Percentiles rank a stretch among this genome's conserved stretches.
phyloP scores from a whole-genome alignment of 163 green algal species.

The Chlamydomonas reinhardtii region DNA sequence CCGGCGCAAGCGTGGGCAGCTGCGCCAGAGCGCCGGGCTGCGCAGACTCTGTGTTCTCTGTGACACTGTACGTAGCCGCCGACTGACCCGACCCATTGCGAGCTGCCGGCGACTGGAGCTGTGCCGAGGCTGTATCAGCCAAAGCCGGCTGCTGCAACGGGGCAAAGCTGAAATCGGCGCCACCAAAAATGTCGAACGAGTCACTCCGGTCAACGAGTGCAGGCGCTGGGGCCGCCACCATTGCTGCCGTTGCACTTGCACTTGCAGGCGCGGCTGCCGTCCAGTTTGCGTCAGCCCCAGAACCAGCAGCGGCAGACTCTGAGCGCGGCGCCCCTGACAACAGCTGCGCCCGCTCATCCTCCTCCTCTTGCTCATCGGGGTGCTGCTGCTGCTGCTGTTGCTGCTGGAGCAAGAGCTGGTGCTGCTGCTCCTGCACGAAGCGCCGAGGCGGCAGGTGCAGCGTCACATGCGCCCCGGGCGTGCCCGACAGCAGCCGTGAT shows the following conservation, averaged over 20 bases:
- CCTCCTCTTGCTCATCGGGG: neutral
- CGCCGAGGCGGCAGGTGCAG: conserved; percentile 15
- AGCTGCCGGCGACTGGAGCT: neutral
- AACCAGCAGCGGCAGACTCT: no score
- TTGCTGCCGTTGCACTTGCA: no score
- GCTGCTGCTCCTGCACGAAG: neutral
- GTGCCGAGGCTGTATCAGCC: neutral
- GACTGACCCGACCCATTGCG: no score
- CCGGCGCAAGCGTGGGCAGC: neutral
- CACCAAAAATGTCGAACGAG: conserved; percentile 5
- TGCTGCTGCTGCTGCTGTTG: neutral
- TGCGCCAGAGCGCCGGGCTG: neutral
- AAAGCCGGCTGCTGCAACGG: neutral
- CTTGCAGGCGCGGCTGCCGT: neutral
- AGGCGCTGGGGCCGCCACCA: neutral
- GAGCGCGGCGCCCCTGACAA: no score
- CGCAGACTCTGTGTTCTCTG: no score
- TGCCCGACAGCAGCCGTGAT: conserved; percentile 5
- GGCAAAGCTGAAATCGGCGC: neutral
- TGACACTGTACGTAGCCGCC: no score
- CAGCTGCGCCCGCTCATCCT: no score
- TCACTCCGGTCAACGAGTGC: neutral
- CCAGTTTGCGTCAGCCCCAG: neutral
- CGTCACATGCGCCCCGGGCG: neutral
- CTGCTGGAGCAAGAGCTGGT: neutral